phyloP scores from a whole-genome alignment of 352 stramenopile species.

The Sclerospora graminicola region DNA sequence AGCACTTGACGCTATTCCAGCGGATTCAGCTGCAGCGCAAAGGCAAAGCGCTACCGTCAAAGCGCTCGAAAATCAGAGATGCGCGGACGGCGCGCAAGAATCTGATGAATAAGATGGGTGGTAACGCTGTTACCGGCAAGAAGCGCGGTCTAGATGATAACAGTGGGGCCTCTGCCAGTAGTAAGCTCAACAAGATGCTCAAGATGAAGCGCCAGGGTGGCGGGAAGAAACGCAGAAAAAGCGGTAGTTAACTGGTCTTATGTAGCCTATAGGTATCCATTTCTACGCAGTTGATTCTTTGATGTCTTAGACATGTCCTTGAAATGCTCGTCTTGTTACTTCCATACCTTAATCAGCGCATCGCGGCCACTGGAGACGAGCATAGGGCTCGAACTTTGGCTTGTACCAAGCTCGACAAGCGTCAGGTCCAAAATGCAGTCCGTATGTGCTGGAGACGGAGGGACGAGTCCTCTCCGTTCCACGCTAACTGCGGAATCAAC shows the following conservation, averaged over 20 bases:
- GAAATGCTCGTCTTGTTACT: constrained; percentile 32
- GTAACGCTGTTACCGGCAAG: constrained; percentile 15
- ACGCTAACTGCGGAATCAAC: constrained; percentile 72
- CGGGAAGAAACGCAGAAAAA: constrained; percentile 36
- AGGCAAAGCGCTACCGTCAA: constrained; percentile 69
- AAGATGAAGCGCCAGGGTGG: constrained; percentile 27
- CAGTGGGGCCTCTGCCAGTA: constrained; percentile 7
- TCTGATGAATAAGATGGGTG: constrained; percentile 48
- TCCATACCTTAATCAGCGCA: constrained; percentile 95
- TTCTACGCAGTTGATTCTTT: constrained; percentile 20
- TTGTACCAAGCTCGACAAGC: constrained; percentile 84
- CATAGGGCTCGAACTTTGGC: constrained; percentile 40
- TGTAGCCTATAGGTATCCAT: too few relatives aligned
- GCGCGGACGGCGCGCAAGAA: constrained; percentile 57
- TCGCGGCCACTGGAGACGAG: constrained; percentile 91
- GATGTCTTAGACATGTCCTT: constrained; percentile 1
- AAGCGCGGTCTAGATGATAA: constrained; percentile 20
- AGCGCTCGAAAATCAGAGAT: constrained; percentile 78
- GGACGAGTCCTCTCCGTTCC: constrained; percentile 80
- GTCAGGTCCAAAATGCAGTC: constrained; percentile 95
- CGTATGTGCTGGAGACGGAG: constrained; percentile 81
- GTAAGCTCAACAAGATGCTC: constrained; percentile 26
- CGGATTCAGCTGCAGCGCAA: constrained; percentile 81
- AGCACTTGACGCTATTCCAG: constrained; percentile 79
- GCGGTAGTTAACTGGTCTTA: constrained; percentile 18